These are phyloP conservation scores for Sporothrix brunneoviolacea DNA, from an alignment of 2,329 filamentous ascomycete species.

Conservation along the genomic window DNA sequence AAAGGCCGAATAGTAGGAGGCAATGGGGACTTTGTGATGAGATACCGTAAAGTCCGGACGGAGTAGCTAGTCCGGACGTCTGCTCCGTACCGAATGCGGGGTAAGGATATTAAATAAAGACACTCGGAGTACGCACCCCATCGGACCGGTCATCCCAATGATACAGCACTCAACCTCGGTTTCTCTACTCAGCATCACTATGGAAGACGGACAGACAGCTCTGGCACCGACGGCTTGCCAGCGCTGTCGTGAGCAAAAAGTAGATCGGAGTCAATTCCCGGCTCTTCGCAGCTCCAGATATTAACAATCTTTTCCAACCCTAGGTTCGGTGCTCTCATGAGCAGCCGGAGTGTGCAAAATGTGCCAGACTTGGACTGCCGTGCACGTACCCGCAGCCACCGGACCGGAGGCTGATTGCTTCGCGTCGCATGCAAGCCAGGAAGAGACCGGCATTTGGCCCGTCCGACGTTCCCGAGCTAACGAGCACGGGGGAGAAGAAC, in stretches of 20 bases:
- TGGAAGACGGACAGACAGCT: not conserved
- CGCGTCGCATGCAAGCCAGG: not conserved
- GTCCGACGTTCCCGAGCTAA: not conserved
- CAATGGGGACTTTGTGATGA: no score
- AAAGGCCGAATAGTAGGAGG: no score
- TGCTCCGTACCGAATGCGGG: not conserved
- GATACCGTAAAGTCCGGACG: no score
- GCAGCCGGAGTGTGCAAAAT: not conserved
- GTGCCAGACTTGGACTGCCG: not conserved
- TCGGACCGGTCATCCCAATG: no score
- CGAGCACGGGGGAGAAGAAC: no score
- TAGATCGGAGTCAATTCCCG: no score
- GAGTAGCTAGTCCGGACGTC: no score
- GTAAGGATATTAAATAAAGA: not conserved
- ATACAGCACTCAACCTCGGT: no score
- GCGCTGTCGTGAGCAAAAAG: slow-evolving; percentile 1
- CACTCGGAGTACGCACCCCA: no score
- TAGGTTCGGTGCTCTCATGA: slow-evolving; percentile 1
- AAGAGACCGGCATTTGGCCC: not conserved
- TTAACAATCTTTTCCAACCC: no score
- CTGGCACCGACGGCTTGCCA: not conserved
- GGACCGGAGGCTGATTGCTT: not conserved
- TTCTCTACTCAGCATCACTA: not conserved
- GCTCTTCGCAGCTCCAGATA: no score
- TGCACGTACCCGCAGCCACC: slow-evolving; percentile 1